Evolutionary conservation across 2,329 filamentous ascomycete species (phyloP), one percentile per base, ranked within the genome.

Genomic region (Xylaria polymorpha): DNA sequence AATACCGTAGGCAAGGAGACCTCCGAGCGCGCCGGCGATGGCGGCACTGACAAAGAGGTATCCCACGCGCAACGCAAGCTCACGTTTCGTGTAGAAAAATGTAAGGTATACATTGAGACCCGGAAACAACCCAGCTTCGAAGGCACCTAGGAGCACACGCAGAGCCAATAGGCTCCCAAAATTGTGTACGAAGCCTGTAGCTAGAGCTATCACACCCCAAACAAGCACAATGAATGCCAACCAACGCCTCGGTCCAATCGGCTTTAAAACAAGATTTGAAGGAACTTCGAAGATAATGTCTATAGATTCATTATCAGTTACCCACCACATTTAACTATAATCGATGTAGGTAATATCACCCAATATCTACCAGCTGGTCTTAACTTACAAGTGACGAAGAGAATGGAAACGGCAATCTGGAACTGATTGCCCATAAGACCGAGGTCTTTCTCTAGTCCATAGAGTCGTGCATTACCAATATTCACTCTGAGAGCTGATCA

Each of bases 1-100:
- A 69, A 94, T 92, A 0, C 86, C 91, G 70, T 91, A 94, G 0
- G 92, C 92, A 18, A 94, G 82, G 15, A 94, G 81, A 0, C 92
- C 92, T 6, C 92, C 92, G 29, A 89, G 86, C 0, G 90, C 92
- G 2, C 92, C 92, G 0, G 91, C 91, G 3, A 93, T 82, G 1
- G 92, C 91, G 1, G 91, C 87, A 51, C 85, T 88, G 60, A 91
- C 89, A 76, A 94, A 93, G 0, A 94, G 84, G 73, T 92, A 93
- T 1, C 90, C 91, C 3, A 93, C 89, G 2, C 92, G 88, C 50
- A 93, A 80, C 4, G 91, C 91, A 1, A 94, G 85, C 79, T 94
- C 92, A 35, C 86, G 85, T 75, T 91, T 91, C 56, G 88, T 91
- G 81, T 94, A 94, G 83, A 93, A 94, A 72, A 93, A 86, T 0